phyloP scores from a whole-genome alignment of 164 flowering plant species.

The Vitis rupestris region DNA sequence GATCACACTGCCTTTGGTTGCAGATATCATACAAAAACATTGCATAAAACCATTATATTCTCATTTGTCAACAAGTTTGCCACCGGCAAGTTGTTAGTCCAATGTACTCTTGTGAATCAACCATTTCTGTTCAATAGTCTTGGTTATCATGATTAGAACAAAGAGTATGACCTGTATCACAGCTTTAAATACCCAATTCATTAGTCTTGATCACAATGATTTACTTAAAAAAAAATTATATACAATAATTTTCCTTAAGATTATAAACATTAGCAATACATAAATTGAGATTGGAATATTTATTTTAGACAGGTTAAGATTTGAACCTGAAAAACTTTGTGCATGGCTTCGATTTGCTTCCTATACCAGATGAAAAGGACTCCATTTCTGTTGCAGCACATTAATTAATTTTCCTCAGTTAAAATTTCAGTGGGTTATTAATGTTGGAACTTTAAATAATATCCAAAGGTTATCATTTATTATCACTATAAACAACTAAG shows the following conservation, averaged over 20 bases:
- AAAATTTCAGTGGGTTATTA: conserved; percentile 32
- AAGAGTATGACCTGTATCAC: conserved; percentile 58
- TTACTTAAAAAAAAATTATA: conserved; percentile 16
- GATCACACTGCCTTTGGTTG: conserved; percentile 9
- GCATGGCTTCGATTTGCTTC: conserved; percentile 99
- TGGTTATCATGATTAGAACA: conserved; percentile 50
- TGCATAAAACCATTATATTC: conserved; percentile 9
- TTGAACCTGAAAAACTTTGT: conserved; percentile 99
- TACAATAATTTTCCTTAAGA: conserved; percentile 18
- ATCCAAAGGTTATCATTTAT: conserved; percentile 11
- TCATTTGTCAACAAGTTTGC: conserved; percentile 3
- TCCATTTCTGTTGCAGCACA: conserved; percentile 94
- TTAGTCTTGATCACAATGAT: conserved; percentile 40
- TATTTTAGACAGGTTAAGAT: conserved; percentile 64
- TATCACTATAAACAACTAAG: neutral
- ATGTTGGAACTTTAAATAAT: conserved; percentile 16
- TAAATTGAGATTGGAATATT: conserved; percentile 31
- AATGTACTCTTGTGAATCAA: conserved; percentile 31
- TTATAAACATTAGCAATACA: conserved; percentile 25
- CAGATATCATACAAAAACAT: conserved; percentile 2
- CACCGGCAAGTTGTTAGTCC: conserved; percentile 20
- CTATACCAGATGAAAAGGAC: conserved; percentile 84
- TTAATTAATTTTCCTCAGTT: conserved; percentile 70
- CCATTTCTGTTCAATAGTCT: conserved; percentile 41
- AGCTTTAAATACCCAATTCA: conserved; percentile 54